These are phyloP conservation scores for Saccharomyces hybrid DNA, from an alignment of 1,139 yeast species.

Conservation along the genomic window DNA sequence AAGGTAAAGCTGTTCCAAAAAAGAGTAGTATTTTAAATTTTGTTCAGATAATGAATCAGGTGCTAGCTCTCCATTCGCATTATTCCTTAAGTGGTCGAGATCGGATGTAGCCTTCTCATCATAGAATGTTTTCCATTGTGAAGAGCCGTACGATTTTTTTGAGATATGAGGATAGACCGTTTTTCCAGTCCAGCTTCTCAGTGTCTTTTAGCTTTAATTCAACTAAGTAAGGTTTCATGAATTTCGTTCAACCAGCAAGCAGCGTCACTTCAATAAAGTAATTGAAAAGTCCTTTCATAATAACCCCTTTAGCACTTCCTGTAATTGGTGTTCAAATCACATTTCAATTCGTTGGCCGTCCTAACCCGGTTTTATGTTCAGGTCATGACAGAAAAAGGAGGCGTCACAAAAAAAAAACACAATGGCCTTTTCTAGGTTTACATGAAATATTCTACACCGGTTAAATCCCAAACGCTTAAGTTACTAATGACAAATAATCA, in stretches of 20 bases:
- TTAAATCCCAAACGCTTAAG: background rate
- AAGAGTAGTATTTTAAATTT: constrained; percentile 69
- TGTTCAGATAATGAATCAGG: constrained; percentile 42
- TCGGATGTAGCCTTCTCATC: constrained; percentile 24
- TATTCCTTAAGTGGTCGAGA: constrained; percentile 25
- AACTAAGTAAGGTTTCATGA: constrained; percentile 25
- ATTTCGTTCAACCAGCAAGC: background rate
- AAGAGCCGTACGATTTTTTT: constrained; percentile 27
- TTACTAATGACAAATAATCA: background rate
- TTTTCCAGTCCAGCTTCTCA: constrained; percentile 27
- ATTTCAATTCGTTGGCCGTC: background rate
- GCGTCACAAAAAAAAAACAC: background rate
- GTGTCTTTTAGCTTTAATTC: constrained; percentile 28
- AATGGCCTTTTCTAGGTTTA: no score
- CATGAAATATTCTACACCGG: background rate
- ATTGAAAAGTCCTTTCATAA: no score
- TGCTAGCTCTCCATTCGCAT: constrained; percentile 43
- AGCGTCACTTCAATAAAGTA: background rate
- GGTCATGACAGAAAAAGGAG: background rate
- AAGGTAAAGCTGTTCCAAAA: constrained; percentile 69
- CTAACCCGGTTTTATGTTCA: background rate
- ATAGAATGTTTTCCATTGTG: constrained; percentile 29
- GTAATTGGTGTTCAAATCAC: background rate
- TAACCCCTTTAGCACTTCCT: background rate
- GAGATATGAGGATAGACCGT: constrained; percentile 25